These are phyloP conservation scores for Nevesoporus exiguus DNA, from an alignment of 768 basidiomycete genomes.

Conservation along the genomic window DNA sequence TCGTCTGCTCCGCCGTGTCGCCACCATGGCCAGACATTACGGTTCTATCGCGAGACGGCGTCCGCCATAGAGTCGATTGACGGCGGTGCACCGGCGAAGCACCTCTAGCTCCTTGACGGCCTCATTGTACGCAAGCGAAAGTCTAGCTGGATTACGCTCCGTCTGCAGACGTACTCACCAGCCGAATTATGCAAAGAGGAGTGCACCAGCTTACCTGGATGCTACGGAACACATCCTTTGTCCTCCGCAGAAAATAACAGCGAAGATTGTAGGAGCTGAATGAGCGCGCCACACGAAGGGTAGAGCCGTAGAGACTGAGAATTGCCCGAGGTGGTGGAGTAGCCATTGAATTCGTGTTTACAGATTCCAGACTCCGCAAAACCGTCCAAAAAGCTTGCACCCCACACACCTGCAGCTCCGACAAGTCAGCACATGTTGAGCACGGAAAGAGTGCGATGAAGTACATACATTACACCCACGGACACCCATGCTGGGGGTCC, in stretches of 20 bases:
- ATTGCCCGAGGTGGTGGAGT: conserved; percentile 66
- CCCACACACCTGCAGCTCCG: no score
- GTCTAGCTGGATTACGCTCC: conserved; percentile 53
- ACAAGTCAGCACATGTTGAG: no score
- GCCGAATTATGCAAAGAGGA: background rate
- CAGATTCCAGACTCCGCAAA: no score
- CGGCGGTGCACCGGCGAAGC: conserved; percentile 64
- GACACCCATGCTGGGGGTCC: no score
- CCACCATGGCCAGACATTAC: background rate
- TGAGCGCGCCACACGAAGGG: conserved; percentile 67
- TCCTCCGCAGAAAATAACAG: conserved; percentile 70
- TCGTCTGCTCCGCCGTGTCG: background rate
- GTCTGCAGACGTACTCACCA: conserved; percentile 34
- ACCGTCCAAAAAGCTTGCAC: no score
- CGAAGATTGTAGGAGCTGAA: conserved; percentile 95
- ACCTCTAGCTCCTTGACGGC: conserved; percentile 56
- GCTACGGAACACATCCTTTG: conserved; percentile 38
- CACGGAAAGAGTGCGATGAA: no score
- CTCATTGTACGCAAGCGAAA: conserved; percentile 62
- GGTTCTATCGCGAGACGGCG: conserved; percentile 81
- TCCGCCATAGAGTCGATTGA: conserved; percentile 82
- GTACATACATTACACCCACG: no score
- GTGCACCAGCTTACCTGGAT: background rate
- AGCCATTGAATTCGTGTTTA: conserved; percentile 30
- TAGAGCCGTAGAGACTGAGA: conserved; percentile 70